phyloP scores from a whole-genome alignment of 2,329 filamentous ascomycete species.

The Ophiostoma angusticollis region DNA sequence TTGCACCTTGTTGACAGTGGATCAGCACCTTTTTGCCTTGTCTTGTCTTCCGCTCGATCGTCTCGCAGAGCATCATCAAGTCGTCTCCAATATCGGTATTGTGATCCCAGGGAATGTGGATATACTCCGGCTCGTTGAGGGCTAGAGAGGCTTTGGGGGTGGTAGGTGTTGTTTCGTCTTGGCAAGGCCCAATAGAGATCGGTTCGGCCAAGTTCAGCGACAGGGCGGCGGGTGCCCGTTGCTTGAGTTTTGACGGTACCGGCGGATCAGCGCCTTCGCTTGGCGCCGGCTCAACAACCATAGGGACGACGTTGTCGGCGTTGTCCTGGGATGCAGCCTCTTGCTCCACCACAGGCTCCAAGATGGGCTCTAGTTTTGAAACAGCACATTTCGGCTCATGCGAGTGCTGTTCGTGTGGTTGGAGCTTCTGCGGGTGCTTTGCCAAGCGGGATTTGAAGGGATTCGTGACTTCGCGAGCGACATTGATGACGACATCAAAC shows the following conservation, averaged over 20 bases:
- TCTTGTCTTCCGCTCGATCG: conserved; percentile 58
- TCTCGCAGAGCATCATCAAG: conserved; percentile 60
- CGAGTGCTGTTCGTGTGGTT: conserved; percentile 13
- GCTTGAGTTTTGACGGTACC: background rate
- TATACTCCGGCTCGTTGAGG: conserved; percentile 57
- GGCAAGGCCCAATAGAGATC: conserved; percentile 17
- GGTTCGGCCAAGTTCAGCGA: conserved; percentile 4
- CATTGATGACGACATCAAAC: conserved; percentile 77
- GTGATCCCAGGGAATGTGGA: conserved; percentile 80
- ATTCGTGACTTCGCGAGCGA: conserved; percentile 69
- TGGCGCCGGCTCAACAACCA: conserved; percentile 37
- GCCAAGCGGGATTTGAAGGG: conserved; percentile 40
- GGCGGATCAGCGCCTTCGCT: background rate
- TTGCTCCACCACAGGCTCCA: conserved; percentile 29
- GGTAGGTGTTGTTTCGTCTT: conserved; percentile 35
- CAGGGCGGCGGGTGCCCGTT: conserved; percentile 1
- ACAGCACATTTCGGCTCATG: conserved; percentile 15
- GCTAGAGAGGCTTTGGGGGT: conserved; percentile 39
- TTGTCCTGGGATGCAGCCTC: background rate
- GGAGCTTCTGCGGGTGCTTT: background rate
- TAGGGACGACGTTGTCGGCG: conserved; percentile 22
- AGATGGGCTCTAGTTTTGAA: conserved; percentile 3
- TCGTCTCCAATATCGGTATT: conserved; percentile 76
- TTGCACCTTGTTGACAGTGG: conserved; percentile 78
- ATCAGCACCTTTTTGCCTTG: conserved; percentile 68